Evolutionary conservation across 345 rosid species (phyloP).

Genomic region (Rhodamnia argentea): DNA sequence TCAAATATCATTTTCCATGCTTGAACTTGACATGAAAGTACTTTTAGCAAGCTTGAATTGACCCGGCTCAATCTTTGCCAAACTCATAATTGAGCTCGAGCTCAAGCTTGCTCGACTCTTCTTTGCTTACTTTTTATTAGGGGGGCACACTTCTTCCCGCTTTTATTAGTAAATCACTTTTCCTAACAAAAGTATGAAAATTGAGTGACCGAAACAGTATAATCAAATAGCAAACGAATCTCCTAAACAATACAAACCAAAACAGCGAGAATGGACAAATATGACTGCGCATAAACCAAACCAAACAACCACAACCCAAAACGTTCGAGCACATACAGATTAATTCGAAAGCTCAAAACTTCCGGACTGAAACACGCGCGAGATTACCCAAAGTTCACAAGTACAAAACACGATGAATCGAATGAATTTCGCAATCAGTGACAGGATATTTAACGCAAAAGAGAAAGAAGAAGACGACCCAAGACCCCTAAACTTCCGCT

Average conservation of each 20-base stretch:
- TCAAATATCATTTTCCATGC: not conserved
- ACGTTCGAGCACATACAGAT: not conserved
- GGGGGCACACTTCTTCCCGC: not conserved
- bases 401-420: fast-evolving
- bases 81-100: not conserved
- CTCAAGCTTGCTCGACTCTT: not conserved
- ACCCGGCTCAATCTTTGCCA: not conserved
- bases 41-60: not conserved
- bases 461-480: not conserved
- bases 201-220: not conserved
- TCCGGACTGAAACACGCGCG: not conserved
- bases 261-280: not conserved
- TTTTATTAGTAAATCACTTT: not conserved
- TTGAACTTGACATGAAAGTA: not conserved
- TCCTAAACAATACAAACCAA: not conserved
- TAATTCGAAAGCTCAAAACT: not conserved
- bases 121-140: not conserved
- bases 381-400: not conserved
- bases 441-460: not conserved
- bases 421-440: not conserved
- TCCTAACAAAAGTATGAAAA: not conserved
- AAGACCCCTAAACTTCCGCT: not conserved
- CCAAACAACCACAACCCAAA: not conserved
- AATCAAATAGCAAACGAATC: not conserved
- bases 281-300: not conserved